A percentile compares a stretch with the other conserved stretches of the same genome.
Evolutionary conservation across 305 asterid genomes (phyloP).

Genomic region (Fraxinus platypoda): DNA sequence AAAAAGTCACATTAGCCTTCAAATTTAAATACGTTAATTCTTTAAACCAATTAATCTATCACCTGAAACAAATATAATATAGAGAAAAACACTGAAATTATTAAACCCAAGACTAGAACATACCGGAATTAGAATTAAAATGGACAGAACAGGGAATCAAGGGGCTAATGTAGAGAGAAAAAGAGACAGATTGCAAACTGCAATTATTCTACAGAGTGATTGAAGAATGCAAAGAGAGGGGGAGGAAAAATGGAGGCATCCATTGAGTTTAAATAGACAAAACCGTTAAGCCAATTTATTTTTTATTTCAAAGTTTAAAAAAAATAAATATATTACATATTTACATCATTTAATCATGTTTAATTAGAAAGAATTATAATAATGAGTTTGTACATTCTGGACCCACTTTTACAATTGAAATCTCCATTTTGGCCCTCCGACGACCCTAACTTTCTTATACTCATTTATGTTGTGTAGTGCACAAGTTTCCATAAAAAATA

Average conservation of each 20-base stretch:
- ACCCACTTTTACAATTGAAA: not conserved
- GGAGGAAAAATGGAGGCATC: conserved; percentile 43
- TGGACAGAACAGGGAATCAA: conserved; percentile 15
- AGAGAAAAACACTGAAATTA: not conserved
- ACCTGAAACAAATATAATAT: too few relatives aligned
- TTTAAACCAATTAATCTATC: not conserved
- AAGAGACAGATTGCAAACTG: not conserved
- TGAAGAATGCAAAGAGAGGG: conserved; percentile 39
- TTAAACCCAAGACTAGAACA: conserved; percentile 18
- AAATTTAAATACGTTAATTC: not conserved
- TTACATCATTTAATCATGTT: not conserved
- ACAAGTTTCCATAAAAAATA: not conserved
- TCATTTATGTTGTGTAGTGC: not conserved
- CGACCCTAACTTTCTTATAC: too few relatives aligned
- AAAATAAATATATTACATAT: too few relatives aligned
- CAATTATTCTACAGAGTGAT: conserved; percentile 15
- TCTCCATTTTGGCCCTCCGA: not conserved
- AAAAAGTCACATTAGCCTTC: conserved; percentile 22
- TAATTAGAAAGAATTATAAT: not conserved
- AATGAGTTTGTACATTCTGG: not conserved
- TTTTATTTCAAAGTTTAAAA: not conserved
- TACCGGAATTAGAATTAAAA: conserved; percentile 35
- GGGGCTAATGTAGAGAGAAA: not conserved
- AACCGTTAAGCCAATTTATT: conserved; percentile 16
- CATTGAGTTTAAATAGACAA: conserved; percentile 54